These are phyloP conservation scores for Penicillium freii DNA, from an alignment of 2,329 filamentous ascomycete genomes.

Conservation along the genomic window DNA sequence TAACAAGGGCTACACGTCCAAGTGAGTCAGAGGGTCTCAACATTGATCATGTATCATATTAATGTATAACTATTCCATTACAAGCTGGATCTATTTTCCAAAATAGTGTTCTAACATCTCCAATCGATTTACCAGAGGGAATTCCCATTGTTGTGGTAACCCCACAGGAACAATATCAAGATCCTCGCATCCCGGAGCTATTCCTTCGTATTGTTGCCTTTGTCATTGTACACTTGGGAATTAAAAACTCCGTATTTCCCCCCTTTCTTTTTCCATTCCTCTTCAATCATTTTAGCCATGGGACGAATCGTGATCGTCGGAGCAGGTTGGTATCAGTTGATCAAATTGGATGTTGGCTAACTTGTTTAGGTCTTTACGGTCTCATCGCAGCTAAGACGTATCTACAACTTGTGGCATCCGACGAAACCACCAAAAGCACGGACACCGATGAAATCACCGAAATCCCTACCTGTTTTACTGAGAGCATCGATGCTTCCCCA, in stretches of 20 bases:
- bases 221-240: background rate
- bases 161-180: constrained; percentile 22
- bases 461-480: constrained; percentile 15
- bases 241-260: background rate
- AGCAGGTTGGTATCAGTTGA: constrained; percentile 12
- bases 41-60: background rate
- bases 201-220: constrained; percentile 9
- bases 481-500: background rate
- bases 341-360: background rate
- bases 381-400: constrained; percentile 33
- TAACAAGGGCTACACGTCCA: background rate
- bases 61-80: no score
- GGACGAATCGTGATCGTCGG: constrained; percentile 23
- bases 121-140: no score
- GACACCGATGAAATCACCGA: background rate
- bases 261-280: background rate
- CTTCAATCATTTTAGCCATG: constrained; percentile 7
- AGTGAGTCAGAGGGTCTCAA: background rate
- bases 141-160: background rate
- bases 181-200: background rate
- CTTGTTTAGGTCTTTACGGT: constrained; percentile 25
- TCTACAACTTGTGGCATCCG: constrained; percentile 20
- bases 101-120: no score
- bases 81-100: no score
- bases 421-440: background rate